Evolutionary conservation across 1,284 basidiomycete species (phyloP), one percentile per base, ranked within the genome.

Genomic region (Kwoniella shivajii): DNA sequence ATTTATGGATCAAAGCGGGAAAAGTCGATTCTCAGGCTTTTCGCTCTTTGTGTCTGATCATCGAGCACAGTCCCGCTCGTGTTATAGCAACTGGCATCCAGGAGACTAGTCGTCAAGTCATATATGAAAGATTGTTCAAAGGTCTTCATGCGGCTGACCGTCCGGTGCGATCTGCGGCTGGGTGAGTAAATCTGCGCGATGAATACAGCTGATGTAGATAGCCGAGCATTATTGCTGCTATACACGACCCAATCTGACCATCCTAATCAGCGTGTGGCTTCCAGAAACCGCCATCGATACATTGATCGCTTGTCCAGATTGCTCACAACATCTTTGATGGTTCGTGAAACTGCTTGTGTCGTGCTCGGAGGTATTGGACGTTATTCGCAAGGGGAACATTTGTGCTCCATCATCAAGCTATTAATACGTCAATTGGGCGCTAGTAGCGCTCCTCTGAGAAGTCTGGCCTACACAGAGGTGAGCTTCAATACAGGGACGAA

Each of bases 341-440:
- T 63, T 0, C 66, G 57, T 14, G 68, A 70, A 47, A 74, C 69
- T 0, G 52, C 63, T 0, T 53, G 69, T 1, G 42, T 66, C n/a
- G 49, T 65, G 2, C 45, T 71, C 0, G 72, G 71, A 14, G 67
- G 67, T 30, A 33, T 75, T 1, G 71, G 62, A 44, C 88, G 87
- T 53, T 78, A 82, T 11, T 78, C 81, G 18, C 79, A 83, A 33
- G 65, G 77, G 1, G 82, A 85, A 33, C 71, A 85, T 10, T 75
- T 90, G 18, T 83, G 85, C 7, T 83, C 84, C 49, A 81, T 84
- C 6, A 72, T 92, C 3, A 85, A 83, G 56, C 81, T 85, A 38
- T 76, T 93, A 3, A 80, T 90, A n/a, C 80, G 82, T 6, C 86
- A 88, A 57, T 77, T 93, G 1, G 88, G 85, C 1, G 82, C 85